These are phyloP conservation scores for Blepharisma undulans DNA, from an alignment of 169 alveolate species.

Conservation along the genomic window DNA sequence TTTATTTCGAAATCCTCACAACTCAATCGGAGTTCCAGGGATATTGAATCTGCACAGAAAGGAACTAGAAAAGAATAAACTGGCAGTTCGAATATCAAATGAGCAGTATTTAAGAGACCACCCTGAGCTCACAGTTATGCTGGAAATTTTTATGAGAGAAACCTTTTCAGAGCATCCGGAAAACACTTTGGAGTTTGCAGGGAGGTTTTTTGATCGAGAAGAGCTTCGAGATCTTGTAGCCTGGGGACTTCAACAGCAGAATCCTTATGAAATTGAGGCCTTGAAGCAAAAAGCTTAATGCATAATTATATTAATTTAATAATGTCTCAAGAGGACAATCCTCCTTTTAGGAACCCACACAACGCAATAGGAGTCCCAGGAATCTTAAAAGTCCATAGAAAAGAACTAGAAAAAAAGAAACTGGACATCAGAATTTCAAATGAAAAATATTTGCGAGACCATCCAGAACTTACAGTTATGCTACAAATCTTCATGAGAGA, in stretches of 20 bases:
- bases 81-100: constrained; percentile 58
- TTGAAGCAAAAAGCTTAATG: too few species aligned
- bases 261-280: too few species aligned
- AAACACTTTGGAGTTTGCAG: constrained; percentile 64
- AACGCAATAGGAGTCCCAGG: constrained; percentile 66
- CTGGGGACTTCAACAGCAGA: too few species aligned
- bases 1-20: too few species aligned
- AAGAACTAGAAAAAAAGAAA: constrained; percentile 66
- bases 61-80: constrained; percentile 66
- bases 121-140: constrained; percentile 64
- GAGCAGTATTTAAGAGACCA: constrained; percentile 66
- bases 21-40: constrained; percentile 63
- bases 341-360: constrained; percentile 48
- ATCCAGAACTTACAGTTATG: constrained; percentile 67
- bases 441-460: constrained; percentile 65
- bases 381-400: constrained; percentile 52
- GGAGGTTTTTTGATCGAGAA: constrained; percentile 64
- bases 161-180: constrained; percentile 70
- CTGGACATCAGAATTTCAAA: constrained; percentile 60
- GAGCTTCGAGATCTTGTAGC: constrained; percentile 45
- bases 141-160: constrained; percentile 54
- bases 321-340: neutral
- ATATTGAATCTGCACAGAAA: constrained; percentile 51
- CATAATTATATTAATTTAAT: too few species aligned
- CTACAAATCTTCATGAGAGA: constrained; percentile 55